phyloP scores from a whole-genome alignment of 768 basidiomycete genomes.

The Lanmaoa rubissima region DNA sequence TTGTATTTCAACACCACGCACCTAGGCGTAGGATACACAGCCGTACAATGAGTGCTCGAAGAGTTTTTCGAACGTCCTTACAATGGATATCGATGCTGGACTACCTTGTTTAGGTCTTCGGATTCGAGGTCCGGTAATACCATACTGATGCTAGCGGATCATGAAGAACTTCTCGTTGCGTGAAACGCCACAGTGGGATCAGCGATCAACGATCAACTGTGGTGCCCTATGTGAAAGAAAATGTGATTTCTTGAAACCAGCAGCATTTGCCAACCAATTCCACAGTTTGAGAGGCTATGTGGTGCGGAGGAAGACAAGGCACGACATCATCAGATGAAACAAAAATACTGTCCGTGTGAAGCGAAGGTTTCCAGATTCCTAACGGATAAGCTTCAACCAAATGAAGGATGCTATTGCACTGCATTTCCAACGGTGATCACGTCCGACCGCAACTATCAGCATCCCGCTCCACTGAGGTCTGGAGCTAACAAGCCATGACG shows the following conservation, averaged over 20 bases:
- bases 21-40: not conserved
- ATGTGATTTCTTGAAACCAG: not conserved
- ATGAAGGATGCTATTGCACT: not conserved
- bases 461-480: not conserved
- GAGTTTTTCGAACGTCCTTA: not conserved
- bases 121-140: slow-evolving; percentile 16
- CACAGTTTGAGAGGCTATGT: not conserved
- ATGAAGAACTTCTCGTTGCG: not conserved
- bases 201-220: not conserved
- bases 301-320: not conserved
- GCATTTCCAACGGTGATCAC: not conserved
- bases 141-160: not conserved
- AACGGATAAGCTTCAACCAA: not conserved
- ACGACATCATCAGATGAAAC: slow-evolving; percentile 2
- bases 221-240: not conserved
- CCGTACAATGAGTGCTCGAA: not conserved
- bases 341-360: not conserved
- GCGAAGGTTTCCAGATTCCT: not conserved
- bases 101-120: not conserved
- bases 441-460: not conserved
- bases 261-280: not conserved
- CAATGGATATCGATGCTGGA: not conserved
- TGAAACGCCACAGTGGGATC: slow-evolving; percentile 3
- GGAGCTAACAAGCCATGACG: not conserved
- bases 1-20: not conserved